Evolutionary conservation across 768 basidiomycete genomes (phyloP), one percentile per base, ranked within the genome.

Genomic region (Asterophora lycoperdoides): DNA sequence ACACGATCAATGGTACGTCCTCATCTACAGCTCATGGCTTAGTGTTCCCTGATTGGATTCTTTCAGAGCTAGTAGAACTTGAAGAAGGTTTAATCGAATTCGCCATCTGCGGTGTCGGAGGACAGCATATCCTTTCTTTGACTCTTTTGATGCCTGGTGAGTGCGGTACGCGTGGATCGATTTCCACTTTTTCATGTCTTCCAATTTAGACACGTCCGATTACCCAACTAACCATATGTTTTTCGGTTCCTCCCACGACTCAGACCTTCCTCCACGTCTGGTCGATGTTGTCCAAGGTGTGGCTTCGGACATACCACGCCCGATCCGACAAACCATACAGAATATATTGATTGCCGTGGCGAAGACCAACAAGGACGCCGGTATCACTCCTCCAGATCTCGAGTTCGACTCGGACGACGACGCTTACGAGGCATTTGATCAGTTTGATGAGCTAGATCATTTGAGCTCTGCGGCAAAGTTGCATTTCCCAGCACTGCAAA

Each of bases 1-100:
- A 79, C 48, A 59, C 59, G 30, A 49, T 81, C 23, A 67, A 66
- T 46, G 66, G 81, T 80, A 52, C 35, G 17, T 32, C 23, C 26
- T 20, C 18, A 10, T 10, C n/a, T 8, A 37, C 36, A 41, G 35
- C 17, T 6, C 41, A 17, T 19, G 10, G 29, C 15, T 35, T 28
- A 9, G 8, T 13, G 13, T 32, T 13, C 20, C 6, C 13, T 28
- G n/a, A 36, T 19, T 28, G 45, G n/a, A 38, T 18, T 14, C 11
- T 13, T 14, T 13, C 58, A 86, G 83, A 63, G 43, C 59, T 83
- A 3, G 23, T 23, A n/a, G 60, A 66, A 23, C 38, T 70, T 19
- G 83, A 85, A 42, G 83, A 85, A 53, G 82, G 81, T 13, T 71
- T 76, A n/a, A 64, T 86, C n/a, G 74, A 81, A 44, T 66, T 83